Conservation (phyloP, 176 grass and related monocot genomes). For the Saccharum spontaneum region DNA sequence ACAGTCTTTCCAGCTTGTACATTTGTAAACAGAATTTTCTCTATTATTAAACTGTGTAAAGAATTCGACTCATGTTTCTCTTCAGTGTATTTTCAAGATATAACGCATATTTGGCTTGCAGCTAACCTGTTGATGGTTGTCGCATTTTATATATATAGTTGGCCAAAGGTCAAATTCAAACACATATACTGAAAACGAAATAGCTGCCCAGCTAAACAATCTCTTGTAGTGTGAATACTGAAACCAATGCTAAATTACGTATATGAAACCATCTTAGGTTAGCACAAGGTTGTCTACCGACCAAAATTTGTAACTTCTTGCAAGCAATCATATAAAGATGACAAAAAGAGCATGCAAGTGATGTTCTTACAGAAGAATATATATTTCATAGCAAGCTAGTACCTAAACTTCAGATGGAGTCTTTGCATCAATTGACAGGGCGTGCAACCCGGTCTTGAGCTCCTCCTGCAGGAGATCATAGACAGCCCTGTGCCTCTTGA, state of each 20-base stretch:
- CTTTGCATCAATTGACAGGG: conserved; percentile 85
- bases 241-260: neutral
- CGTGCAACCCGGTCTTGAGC: conserved; percentile 78
- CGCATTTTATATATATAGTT: neutral
- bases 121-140: neutral
- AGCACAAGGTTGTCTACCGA: neutral
- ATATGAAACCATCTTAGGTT: conserved; percentile 1
- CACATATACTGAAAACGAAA: neutral
- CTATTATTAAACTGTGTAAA: neutral
- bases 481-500: conserved; percentile 84
- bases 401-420: conserved; percentile 78
- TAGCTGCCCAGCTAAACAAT: neutral
- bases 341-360: conserved; percentile 18
- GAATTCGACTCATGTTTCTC: neutral
- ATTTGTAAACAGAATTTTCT: neutral
- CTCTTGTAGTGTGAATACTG: neutral
- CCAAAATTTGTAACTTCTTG: neutral
- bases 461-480: conserved; percentile 83
- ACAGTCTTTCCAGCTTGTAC: neutral
- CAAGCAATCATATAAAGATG: neutral
- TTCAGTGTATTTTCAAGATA: neutral
- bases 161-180: neutral
- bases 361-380: neutral
- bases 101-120: neutral
- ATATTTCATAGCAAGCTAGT: conserved; percentile 4